Percentiles rank a stretch among this genome's conserved stretches.
Conservation (phyloP, 2,329 filamentous ascomycete species). For the Penicillium sp. region DNA sequence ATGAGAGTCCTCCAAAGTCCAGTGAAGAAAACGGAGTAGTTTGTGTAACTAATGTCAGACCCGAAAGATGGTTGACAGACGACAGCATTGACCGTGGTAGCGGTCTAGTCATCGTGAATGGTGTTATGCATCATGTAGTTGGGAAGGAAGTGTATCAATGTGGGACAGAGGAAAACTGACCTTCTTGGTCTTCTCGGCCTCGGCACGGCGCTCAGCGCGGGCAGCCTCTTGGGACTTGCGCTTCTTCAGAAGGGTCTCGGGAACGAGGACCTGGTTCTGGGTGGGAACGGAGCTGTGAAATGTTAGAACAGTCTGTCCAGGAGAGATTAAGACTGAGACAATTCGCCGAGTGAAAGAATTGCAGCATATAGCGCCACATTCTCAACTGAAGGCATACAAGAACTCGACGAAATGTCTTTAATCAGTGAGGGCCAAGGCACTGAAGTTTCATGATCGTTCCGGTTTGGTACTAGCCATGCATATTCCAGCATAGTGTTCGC, state of each 20-base stretch:
- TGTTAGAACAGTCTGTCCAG: constrained; percentile 78
- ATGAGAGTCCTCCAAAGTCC: constrained; percentile 12
- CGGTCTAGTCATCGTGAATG: constrained; percentile 80
- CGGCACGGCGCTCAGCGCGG: constrained; percentile 79
- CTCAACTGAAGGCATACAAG: constrained; percentile 67
- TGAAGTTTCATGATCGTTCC: constrained; percentile 1
- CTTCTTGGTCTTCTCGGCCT: constrained; percentile 83
- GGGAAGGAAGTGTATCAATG: constrained; percentile 15
- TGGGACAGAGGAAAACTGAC: constrained; percentile 52
- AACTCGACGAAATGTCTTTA: constrained; percentile 78
- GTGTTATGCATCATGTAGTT: constrained; percentile 76
- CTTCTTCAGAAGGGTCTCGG: constrained; percentile 99
- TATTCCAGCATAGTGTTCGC: constrained; percentile 29
- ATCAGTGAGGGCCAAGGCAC: constrained; percentile 63
- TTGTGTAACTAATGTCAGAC: constrained; percentile 64
- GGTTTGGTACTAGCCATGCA: constrained; percentile 24
- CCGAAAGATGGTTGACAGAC: constrained; percentile 58
- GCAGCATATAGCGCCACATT: constrained; percentile 86
- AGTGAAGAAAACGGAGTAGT: constrained; percentile 9
- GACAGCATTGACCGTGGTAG: constrained; percentile 82
- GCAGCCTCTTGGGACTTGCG: constrained; percentile 99
- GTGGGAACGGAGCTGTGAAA: constrained; percentile 79
- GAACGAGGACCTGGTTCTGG: constrained; percentile 92
- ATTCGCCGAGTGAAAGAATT: constrained; percentile 82
- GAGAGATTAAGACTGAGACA: constrained; percentile 58